Evolutionary conservation across 2,329 filamentous ascomycete genomes (phyloP).

Genomic region (Tympanopsis confertula): DNA sequence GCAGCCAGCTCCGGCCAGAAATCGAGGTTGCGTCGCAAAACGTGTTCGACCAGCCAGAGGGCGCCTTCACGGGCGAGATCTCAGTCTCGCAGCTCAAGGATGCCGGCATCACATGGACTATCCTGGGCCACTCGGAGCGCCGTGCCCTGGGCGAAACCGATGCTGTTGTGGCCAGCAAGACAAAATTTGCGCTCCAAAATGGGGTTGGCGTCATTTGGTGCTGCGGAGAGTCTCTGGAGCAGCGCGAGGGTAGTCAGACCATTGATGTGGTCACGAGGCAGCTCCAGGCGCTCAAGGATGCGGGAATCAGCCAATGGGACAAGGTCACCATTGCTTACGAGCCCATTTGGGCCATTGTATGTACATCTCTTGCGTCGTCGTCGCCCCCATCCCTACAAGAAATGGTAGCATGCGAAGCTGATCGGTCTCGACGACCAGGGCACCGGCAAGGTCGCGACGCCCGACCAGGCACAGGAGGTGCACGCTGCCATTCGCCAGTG

Average conservation of each 20-base stretch:
- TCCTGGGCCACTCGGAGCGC: constrained; percentile 57
- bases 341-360: constrained; percentile 84
- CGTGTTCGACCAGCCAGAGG: constrained; percentile 59
- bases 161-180: constrained; percentile 80
- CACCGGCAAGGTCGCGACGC: constrained; percentile 85
- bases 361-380: constrained; percentile 1
- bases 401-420: constrained; percentile 2
- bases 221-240: constrained; percentile 89
- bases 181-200: constrained; percentile 79
- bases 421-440: constrained; percentile 47
- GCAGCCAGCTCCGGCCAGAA: constrained; percentile 44
- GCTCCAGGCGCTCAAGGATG: constrained; percentile 64
- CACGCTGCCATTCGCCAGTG: constrained; percentile 84
- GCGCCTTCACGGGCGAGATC: constrained; percentile 61
- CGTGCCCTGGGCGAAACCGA: constrained; percentile 58
- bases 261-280: constrained; percentile 76
- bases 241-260: constrained; percentile 77
- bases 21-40: constrained; percentile 58
- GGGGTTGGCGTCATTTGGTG: constrained; percentile 89
- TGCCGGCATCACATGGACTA: constrained; percentile 50
- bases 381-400: not conserved
- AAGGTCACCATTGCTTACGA: constrained; percentile 97
- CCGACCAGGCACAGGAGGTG: constrained; percentile 83
- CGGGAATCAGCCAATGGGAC: constrained; percentile 71
- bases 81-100: constrained; percentile 54